phyloP scores from a whole-genome alignment of 352 stramenopile genomes.

The Pythium diclinum region DNA sequence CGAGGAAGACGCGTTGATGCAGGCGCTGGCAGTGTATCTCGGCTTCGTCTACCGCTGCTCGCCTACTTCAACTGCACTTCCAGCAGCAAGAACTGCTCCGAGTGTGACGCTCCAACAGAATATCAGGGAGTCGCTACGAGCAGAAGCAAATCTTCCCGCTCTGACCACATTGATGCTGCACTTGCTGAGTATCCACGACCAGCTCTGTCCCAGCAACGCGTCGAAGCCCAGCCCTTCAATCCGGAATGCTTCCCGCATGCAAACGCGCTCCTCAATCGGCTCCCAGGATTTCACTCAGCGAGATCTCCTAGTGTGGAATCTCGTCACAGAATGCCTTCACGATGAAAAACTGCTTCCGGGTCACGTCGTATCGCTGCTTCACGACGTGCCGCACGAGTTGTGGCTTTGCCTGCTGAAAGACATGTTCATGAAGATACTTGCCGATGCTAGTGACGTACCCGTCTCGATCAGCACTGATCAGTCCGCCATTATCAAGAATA shows the following conservation, averaged over 20 bases:
- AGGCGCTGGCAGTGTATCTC: slow-evolving; percentile 52
- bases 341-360: not conserved
- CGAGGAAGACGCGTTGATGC: slow-evolving; percentile 31
- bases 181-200: slow-evolving; percentile 21
- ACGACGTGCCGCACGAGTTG: slow-evolving; percentile 10
- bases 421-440: slow-evolving; percentile 1
- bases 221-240: not conserved
- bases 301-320: slow-evolving; percentile 18
- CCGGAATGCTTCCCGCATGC: not conserved
- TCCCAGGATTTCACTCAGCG: slow-evolving; percentile 6
- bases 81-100: not conserved
- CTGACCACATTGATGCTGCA: slow-evolving; percentile 22
- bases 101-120: slow-evolving; percentile 28
- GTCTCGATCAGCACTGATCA: not conserved
- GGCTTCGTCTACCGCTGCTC: slow-evolving; percentile 40
- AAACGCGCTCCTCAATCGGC: not conserved
- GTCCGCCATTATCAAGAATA: not conserved
- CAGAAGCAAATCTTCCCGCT: slow-evolving; percentile 32
- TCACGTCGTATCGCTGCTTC: slow-evolving; percentile 13
- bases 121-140: slow-evolving; percentile 43
- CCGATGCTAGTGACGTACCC: not conserved
- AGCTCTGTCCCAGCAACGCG: slow-evolving; percentile 16
- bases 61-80: not conserved
- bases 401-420: slow-evolving; percentile 18
- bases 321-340: slow-evolving; percentile 17